Evolutionary conservation across 139 green algal genomes (phyloP), one percentile per base, ranked within the genome.

Genomic region (Chlorella sp.): DNA sequence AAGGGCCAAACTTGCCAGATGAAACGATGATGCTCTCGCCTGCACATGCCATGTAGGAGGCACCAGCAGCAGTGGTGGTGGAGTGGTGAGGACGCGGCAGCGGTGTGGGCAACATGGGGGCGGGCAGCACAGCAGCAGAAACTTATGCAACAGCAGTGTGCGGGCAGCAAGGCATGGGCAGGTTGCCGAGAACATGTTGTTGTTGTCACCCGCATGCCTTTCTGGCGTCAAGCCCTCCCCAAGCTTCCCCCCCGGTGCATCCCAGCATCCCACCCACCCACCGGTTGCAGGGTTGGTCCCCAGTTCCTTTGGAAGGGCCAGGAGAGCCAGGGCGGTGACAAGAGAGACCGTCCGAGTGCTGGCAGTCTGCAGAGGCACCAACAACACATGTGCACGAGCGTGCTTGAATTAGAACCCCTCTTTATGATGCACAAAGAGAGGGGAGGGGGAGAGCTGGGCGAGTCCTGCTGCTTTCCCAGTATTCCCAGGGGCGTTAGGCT

Each of bases 221-320:
- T 4, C 71, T 40, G n/a, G 2, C 32, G 28, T 26, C 30, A 24
- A 40, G 21, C 11, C 71, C 71, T 22, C 21, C 71, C 12, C 9
- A 36, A 16, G 71, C 71, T 24, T 28, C 2, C 3, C 30, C 19
- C n/a, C n/a, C n/a, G n/a, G n/a, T n/a, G n/a, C n/a, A n/a, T n/a
- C n/a, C n/a, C n/a, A n/a, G n/a, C n/a, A 2, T 3, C 21, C 64
- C 64, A 28, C 64, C 64, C 18, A 15, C 81, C 32, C 18, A 53
- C 73, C 81, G 12, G 81, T 89, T 3, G 81, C 66, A 0, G 95
- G 95, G 88, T 97, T 95, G 3, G 48, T 16, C 1, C 95, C 95
- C 79, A 97, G 69, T 24, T 92, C 71, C 21, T 89, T 91, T 11
- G 95, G 95, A 81, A 95, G 87, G 16, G 85, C 39, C 83, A 97